A percentile compares a stretch with the other conserved stretches of the same genome.
Evolutionary conservation across 2,329 filamentous ascomycete genomes (phyloP).

Genomic region (Penicillium sp.): DNA sequence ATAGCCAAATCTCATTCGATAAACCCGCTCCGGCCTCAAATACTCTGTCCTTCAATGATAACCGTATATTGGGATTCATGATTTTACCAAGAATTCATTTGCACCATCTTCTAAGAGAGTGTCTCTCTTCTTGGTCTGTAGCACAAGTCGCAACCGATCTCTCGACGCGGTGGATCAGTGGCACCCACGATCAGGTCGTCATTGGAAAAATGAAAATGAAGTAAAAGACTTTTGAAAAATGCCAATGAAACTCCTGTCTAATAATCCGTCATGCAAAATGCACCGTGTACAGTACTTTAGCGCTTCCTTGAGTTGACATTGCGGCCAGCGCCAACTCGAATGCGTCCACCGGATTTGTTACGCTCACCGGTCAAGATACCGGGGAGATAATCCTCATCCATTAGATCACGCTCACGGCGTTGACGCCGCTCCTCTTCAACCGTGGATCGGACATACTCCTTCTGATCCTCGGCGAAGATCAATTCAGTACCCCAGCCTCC

Average conservation of each 20-base stretch:
- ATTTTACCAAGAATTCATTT: no score
- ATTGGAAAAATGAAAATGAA: no score
- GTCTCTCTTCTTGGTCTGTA: no score
- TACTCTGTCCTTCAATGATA: slow-evolving; percentile 11
- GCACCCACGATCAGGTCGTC: no score
- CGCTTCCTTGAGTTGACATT: slow-evolving; percentile 73
- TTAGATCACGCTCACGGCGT: slow-evolving; percentile 68
- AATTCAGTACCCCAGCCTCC: slow-evolving; percentile 79
- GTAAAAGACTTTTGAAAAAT: slow-evolving; percentile 12
- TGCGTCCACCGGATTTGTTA: slow-evolving; percentile 57
- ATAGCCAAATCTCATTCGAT: slow-evolving; percentile 6
- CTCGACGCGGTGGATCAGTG: no score
- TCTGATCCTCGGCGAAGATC: slow-evolving; percentile 90
- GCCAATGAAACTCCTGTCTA: slow-evolving; percentile 20
- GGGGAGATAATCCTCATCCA: slow-evolving; percentile 93
- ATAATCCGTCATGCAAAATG: slow-evolving; percentile 19
- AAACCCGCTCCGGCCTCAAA: slow-evolving; percentile 7
- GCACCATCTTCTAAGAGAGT: no score
- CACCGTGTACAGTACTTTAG: slow-evolving; percentile 17
- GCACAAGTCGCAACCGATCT: no score
- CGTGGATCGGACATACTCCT: slow-evolving; percentile 69
- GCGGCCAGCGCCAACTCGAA: slow-evolving; percentile 76
- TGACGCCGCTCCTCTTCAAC: slow-evolving; percentile 55
- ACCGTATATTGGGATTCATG: no score
- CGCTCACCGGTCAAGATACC: slow-evolving; percentile 76